Conservation (phyloP, 2,329 filamentous ascomycete species). For the Fusarium odoratissimum region DNA sequence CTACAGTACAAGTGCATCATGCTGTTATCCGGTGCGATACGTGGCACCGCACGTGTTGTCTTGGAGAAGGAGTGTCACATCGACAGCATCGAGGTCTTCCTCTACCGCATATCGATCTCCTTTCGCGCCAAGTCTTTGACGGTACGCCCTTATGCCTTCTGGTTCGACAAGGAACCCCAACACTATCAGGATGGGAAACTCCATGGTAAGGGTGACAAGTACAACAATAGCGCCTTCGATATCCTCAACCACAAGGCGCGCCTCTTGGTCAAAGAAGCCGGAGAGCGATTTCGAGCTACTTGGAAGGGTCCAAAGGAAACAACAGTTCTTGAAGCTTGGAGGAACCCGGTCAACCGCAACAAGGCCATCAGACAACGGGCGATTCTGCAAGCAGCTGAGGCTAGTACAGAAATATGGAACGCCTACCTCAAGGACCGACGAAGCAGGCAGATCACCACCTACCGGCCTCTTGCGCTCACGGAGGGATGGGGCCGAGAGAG, state of each 20-base stretch:
- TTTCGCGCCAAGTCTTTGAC: not conserved
- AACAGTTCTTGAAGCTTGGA: not conserved
- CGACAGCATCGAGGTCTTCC: not conserved
- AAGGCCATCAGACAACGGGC: not conserved
- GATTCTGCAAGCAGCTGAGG: not conserved
- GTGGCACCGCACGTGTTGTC: not conserved
- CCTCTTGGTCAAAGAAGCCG: not conserved
- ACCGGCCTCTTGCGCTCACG: not conserved
- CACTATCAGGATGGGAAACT: not conserved
- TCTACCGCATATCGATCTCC: not conserved
- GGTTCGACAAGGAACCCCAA: not conserved
- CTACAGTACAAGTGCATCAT: slow-evolving; percentile 8
- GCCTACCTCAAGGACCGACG: not conserved
- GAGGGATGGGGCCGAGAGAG: not conserved
- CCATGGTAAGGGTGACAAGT: accelerated
- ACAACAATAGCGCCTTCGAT: not conserved
- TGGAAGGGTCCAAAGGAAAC: not conserved
- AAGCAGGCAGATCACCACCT: not conserved
- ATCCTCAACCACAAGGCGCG: not conserved
- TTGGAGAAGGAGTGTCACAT: slow-evolving; percentile 19
- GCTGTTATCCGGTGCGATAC: not conserved
- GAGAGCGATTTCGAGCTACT: not conserved
- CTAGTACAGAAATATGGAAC: not conserved
- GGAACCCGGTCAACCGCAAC: not conserved
- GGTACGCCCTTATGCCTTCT: not conserved